phyloP scores from a whole-genome alignment of 805 yeast species.

The Lachancea sp. region DNA sequence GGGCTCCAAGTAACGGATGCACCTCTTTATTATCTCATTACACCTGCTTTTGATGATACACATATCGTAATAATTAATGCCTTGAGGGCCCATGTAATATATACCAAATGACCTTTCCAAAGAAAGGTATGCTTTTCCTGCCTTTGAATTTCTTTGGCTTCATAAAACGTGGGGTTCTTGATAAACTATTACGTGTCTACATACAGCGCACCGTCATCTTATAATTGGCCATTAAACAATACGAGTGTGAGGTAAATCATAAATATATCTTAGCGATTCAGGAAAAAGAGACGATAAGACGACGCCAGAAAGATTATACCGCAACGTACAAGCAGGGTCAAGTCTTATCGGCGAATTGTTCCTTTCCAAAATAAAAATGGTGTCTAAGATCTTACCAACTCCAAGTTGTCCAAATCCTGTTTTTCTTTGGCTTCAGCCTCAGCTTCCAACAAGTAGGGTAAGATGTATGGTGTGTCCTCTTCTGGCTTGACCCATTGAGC shows the following conservation, averaged over 20 bases:
- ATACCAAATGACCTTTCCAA: not conserved
- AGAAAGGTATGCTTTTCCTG: not conserved
- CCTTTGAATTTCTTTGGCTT: no score
- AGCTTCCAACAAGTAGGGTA: constrained; percentile 88
- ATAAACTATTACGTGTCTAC: not conserved
- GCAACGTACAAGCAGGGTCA: no score
- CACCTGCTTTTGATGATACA: not conserved
- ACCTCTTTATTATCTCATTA: not conserved
- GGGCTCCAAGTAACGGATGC: not conserved
- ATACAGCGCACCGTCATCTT: not conserved
- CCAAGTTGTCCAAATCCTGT: constrained; percentile 78
- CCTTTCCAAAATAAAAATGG: not conserved
- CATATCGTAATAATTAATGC: constrained; percentile 6
- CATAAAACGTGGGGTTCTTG: no score
- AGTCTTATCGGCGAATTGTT: no score
- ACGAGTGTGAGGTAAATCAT: constrained; percentile 1
- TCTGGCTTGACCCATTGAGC: constrained; percentile 70
- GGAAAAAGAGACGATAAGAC: not conserved
- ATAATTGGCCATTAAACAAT: constrained; percentile 2
- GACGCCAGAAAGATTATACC: no score
- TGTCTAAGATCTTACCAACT: constrained; percentile 26
- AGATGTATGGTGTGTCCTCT: constrained; percentile 75
- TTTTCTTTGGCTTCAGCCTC: constrained; percentile 89
- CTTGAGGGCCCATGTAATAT: constrained; percentile 1
- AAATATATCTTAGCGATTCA: constrained; percentile 1